Percentiles rank a stretch among this genome's conserved stretches.
Evolutionary conservation across 129 eudicot genomes (phyloP).

Genomic region (Helichrysum umbraculigerum): DNA sequence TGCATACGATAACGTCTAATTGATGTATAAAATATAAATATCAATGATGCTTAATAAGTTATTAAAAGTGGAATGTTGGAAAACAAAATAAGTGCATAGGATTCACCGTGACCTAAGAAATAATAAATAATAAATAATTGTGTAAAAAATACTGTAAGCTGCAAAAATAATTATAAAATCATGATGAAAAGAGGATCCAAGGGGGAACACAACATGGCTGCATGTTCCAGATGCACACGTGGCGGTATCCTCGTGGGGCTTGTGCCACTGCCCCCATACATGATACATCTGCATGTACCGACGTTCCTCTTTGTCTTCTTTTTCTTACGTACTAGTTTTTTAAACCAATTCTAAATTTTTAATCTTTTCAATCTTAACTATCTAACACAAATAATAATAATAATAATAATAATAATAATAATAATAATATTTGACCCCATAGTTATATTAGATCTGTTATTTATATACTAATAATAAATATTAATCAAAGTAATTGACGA

Average conservation of each 20-base stretch:
- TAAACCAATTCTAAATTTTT: not conserved
- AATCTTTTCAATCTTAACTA: not conserved
- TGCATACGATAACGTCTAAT: too few relatives aligned
- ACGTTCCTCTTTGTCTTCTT: constrained; percentile 31
- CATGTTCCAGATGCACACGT: constrained; percentile 5
- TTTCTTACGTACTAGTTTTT: not conserved
- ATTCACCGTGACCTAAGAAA: constrained; percentile 19
- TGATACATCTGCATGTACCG: constrained; percentile 29
- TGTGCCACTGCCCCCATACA: constrained; percentile 20
- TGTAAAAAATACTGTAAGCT: too few relatives aligned
- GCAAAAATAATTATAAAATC: too few relatives aligned
- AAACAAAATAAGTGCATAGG: constrained; percentile 20
- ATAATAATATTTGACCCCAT: too few relatives aligned
- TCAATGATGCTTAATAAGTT: not conserved
- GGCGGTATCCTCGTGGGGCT: constrained; percentile 32
- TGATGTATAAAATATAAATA: not conserved
- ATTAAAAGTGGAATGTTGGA: not conserved
- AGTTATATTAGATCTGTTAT: too few relatives aligned
- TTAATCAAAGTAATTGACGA: too few relatives aligned
- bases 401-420: too few relatives aligned
- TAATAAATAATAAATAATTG: too few relatives aligned
- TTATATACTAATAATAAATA: too few relatives aligned
- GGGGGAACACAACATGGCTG: constrained; percentile 41
- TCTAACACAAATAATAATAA: not conserved
- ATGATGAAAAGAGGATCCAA: constrained; percentile 34